phyloP scores from a whole-genome alignment of 352 stramenopile species.

The Saprolegnia parasitica region DNA sequence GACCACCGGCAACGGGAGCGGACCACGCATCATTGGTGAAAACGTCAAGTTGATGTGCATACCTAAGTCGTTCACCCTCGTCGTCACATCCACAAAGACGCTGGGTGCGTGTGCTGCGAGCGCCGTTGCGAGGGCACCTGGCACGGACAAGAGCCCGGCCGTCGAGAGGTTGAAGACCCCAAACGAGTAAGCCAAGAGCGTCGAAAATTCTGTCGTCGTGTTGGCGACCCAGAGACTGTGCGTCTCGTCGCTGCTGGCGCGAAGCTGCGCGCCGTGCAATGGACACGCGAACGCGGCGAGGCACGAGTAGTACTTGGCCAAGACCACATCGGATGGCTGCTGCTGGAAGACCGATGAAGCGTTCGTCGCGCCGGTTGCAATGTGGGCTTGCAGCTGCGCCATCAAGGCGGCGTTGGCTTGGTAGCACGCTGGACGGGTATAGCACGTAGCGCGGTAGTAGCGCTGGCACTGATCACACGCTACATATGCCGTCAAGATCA shows the following conservation, averaged over 20 bases:
- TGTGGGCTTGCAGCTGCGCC: not conserved
- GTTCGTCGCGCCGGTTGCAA: not conserved
- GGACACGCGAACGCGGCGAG: not conserved
- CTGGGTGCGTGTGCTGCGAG: too few relatives aligned
- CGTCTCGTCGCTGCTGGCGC: not conserved
- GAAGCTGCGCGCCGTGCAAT: not conserved
- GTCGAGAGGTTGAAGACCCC: too few relatives aligned
- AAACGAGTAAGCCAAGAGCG: too few relatives aligned
- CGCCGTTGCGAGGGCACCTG: too few relatives aligned
- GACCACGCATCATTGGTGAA: too few relatives aligned
- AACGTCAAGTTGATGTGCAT: too few relatives aligned
- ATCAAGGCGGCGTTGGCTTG: not conserved
- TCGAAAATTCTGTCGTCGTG: not conserved
- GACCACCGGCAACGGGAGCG: too few relatives aligned
- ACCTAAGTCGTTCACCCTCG: too few relatives aligned
- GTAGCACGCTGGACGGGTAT: not conserved
- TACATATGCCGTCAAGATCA: not conserved
- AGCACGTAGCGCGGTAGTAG: not conserved
- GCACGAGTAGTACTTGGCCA: conserved; percentile 10
- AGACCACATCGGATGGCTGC: not conserved
- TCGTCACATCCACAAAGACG: too few relatives aligned
- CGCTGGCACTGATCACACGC: conserved; percentile 7
- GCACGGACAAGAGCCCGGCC: too few relatives aligned
- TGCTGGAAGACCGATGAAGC: not conserved
- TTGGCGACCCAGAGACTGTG: not conserved